Percentiles rank a stretch among this genome's conserved stretches.
Evolutionary conservation across 2,329 filamentous ascomycete genomes (phyloP).

Genomic region (Trichoderma breve): DNA sequence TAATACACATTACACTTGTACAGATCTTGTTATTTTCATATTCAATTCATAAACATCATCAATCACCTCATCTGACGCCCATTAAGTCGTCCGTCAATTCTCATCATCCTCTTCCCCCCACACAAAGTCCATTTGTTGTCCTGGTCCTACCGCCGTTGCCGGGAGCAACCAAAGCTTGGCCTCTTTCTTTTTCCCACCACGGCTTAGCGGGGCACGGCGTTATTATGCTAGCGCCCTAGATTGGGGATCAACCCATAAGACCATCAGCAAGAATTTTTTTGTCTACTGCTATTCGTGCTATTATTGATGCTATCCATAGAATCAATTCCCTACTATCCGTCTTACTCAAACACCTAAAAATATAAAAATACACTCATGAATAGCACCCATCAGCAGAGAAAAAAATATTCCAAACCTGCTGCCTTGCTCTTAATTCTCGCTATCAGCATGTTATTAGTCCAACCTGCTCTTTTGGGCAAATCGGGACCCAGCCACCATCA

Average conservation of each 20-base stretch:
- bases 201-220: neutral
- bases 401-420: neutral
- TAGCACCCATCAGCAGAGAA: neutral
- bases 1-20: neutral
- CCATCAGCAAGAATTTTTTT: neutral
- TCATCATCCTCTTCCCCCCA: neutral
- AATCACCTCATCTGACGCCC: neutral
- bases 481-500: slow-evolving; percentile 10
- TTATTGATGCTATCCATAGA: neutral
- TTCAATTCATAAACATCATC: neutral
- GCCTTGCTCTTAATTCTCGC: neutral
- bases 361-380: neutral
- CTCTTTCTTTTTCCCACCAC: neutral
- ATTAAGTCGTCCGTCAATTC: neutral
- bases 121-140: neutral
- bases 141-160: slow-evolving; percentile 4
- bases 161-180: slow-evolving; percentile 15
- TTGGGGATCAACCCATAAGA: neutral
- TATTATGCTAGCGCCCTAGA: neutral
- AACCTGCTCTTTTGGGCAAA: slow-evolving; percentile 11
- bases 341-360: neutral
- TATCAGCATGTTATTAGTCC: neutral
- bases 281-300: neutral
- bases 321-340: neutral
- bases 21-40: neutral